Evolutionary conservation across 1,284 basidiomycete genomes (phyloP), one percentile per base, ranked within the genome.

Genomic region (Thelephora terrestris): DNA sequence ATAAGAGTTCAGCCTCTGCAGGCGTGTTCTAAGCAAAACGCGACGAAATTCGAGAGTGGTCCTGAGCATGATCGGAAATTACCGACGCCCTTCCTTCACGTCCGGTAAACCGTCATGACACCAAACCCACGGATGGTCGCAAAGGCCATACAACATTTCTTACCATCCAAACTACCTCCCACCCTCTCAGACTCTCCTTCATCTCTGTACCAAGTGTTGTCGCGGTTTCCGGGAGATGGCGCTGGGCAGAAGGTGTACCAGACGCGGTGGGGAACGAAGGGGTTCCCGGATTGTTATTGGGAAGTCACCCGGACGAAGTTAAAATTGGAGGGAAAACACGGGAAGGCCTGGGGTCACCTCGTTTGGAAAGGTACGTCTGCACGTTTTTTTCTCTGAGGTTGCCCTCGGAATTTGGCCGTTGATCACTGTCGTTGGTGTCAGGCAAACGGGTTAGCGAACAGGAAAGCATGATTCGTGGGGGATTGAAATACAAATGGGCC

Each of bases 281-380:
- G 76, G 3, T 81, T 89, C 53, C 57, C 64, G 43, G 71, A 75
- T 25, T 83, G 77, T 50, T 85, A 78, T 58, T 91, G 85, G 84
- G 64, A 77, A 44, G 73, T 91, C 42, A 86, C 84, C 6, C 69
- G 74, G 56, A 74, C 82, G 23, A 67, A 68, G 51, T 74, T 90
- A 56, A 86, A 87, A 63, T 67, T 69, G 37, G 78, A 80, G 55
- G 83, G 85, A n/a, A 70, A 63, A 27, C 79, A 85, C 54, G 88
- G 85, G 3, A 85, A 81, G 59, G 86, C 77, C 10, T 90, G 84
- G 84, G 88, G 88, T 5, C 70, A 71, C 50, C 63, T 88, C 10
- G 72, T 78, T 48, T 91, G 87, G 86, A 78, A 73, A 70, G 85
- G 87, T 88, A 40, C 48, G 81, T 64, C 23, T 21, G n/a, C 29